These are phyloP conservation scores for Magnolia officinalis DNA, from an alignment of 164 flowering plant species.

Conservation along the genomic window DNA sequence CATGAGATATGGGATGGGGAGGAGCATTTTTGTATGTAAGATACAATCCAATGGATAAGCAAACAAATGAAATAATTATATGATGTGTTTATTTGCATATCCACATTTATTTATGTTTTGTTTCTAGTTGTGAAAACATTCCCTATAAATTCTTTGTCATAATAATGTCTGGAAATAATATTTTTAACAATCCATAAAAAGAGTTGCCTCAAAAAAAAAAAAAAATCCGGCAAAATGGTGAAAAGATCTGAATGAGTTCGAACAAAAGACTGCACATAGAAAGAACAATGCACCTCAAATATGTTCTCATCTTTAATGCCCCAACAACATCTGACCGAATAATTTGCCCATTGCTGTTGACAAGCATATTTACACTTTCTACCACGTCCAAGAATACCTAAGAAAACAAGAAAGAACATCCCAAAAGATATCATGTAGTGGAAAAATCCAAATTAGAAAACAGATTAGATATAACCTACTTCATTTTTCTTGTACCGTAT, in stretches of 20 bases:
- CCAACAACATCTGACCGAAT: constrained; percentile 96
- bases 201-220: neutral
- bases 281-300: constrained; percentile 59
- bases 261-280: neutral
- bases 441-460: neutral
- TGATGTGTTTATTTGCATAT: no score
- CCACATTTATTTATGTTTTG: no score
- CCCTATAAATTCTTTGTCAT: neutral
- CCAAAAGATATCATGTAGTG: neutral
- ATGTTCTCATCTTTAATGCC: constrained; percentile 97
- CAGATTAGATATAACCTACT: constrained; percentile 32
- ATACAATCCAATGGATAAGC: no score
- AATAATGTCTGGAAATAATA: no score
- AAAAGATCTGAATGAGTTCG: neutral
- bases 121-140: no score
- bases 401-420: constrained; percentile 5
- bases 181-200: no score
- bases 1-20: no score
- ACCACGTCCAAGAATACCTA: constrained; percentile 99
- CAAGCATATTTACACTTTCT: constrained; percentile 96
- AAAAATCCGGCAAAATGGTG: neutral
- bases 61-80: no score
- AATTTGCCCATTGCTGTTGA: constrained; percentile 96
- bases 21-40: no score
- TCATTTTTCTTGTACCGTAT: constrained; percentile 96